These are phyloP conservation scores for Eucalyptus regnans DNA, from an alignment of 345 rosid genomes.

Conservation along the genomic window DNA sequence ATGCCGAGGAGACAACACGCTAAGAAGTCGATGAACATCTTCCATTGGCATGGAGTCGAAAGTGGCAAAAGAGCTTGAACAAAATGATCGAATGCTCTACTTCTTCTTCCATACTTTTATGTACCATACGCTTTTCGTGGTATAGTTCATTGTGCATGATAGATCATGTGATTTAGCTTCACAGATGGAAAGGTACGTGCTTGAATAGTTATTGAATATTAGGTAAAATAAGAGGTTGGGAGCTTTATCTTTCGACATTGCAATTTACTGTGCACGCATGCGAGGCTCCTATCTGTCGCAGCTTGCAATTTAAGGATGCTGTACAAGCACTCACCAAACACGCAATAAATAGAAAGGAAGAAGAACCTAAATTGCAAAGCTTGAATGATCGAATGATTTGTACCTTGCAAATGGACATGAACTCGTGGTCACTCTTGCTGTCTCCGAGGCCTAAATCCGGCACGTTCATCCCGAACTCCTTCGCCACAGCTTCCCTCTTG, in stretches of 20 bases:
- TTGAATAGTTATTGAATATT: neutral
- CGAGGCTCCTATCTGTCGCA: neutral
- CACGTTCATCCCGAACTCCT: slow-evolving; percentile 44
- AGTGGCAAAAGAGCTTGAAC: neutral
- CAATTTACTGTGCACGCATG: neutral
- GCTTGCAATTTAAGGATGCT: neutral
- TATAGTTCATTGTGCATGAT: neutral
- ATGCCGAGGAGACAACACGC: neutral
- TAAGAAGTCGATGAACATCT: neutral
- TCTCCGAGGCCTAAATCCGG: slow-evolving; percentile 89
- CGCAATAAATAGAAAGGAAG: neutral
- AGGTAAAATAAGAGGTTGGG: neutral
- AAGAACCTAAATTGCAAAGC: neutral
- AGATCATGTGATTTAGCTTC: neutral
- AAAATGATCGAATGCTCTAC: neutral
- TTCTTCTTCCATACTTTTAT: neutral
- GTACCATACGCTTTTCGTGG: neutral
- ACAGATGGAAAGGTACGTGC: neutral
- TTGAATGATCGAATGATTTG: neutral
- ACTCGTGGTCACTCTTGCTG: slow-evolving; percentile 57
- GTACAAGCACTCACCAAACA: neutral
- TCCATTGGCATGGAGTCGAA: neutral
- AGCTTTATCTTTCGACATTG: neutral
- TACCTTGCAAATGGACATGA: slow-evolving; percentile 95
- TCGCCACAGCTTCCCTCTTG: slow-evolving; percentile 49